Evolutionary conservation across 208 protist species (phyloP).

Genomic region (Endotrypanum monterogeii): DNA sequence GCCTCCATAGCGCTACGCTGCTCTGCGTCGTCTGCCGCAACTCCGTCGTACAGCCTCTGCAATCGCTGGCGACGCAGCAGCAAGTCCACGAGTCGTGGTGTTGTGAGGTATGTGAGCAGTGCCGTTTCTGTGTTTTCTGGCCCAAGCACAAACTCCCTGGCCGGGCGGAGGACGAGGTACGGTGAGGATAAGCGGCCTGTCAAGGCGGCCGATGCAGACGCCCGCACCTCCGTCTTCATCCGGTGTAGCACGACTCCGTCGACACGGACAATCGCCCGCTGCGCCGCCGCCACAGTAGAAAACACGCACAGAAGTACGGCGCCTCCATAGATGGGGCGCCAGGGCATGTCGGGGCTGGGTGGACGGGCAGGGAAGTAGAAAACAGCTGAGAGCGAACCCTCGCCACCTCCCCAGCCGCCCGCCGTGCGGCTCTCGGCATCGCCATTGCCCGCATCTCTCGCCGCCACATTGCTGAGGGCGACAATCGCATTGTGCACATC

Average conservation of each 20-base stretch:
- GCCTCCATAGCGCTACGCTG: constrained; percentile 1
- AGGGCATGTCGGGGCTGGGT: constrained; percentile 29
- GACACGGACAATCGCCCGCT: constrained; percentile 14
- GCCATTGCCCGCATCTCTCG: neutral
- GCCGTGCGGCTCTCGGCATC: neutral
- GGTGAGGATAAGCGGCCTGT: neutral
- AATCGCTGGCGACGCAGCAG: constrained; percentile 15
- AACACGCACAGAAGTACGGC: constrained; percentile 26
- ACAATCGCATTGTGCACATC: constrained; percentile 33
- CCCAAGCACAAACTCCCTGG: constrained; percentile 10
- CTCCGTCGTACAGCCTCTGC: constrained; percentile 5
- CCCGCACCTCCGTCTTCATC: neutral
- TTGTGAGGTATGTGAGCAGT: constrained; percentile 26
- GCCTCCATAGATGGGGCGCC: constrained; percentile 23
- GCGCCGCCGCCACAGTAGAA: constrained; percentile 3
- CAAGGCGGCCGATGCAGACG: neutral
- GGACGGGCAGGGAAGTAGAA: constrained; percentile 22
- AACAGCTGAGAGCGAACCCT: constrained; percentile 8
- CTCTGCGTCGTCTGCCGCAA: neutral
- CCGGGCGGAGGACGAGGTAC: constrained; percentile 11
- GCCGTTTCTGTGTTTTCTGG: constrained; percentile 16
- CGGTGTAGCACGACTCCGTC: neutral
- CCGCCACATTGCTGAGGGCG: neutral
- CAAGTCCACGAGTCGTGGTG: constrained; percentile 15
- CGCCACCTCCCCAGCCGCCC: neutral